Base-by-base conservation (phyloP, 805 yeast genomes). In the Vanderwaltozyma polyspora region DNA sequence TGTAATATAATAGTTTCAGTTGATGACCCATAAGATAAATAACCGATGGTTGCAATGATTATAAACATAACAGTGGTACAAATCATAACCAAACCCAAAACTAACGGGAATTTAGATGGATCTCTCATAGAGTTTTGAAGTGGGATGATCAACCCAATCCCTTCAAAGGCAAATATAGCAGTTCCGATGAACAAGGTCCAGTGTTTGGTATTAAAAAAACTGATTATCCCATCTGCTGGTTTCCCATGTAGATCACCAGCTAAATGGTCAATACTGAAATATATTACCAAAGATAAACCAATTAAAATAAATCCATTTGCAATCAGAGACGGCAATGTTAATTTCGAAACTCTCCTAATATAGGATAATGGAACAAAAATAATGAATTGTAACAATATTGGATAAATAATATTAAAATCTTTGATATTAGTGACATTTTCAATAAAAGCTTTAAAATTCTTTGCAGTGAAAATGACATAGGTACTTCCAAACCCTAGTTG, bases 151-250 rank as follows among this genome's bases (percentile, higher is more conserved):
- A 82, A 62, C 0, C 93, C 91, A 37, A 82, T 80, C 1, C 93
- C 93, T 59, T 82, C 93, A 51, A 80, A 82, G n/a, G 91, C 85
- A 62, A 81, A 82, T 19, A 82, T 81, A 2, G 89, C 87, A 5
- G 82, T 83, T 9, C 93, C 93, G 33, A 81, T 76, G 48, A 81
- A 81, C 31, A 82, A 57, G 0, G 87, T 72, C 67, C 83, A 81
- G 33, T 67, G 67, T 5, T 67, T 62, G 19, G 60, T 40, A 51
- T 80, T 80, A 58, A 80, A 69, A 25, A 57, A 50, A 32, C 57
- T 53, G 15, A 64, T 62, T 21, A 80, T 63, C 3, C 72, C 75
- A 6, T 63, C 62, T 1, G 76, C 75, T 0, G 49, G 75, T 55
- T 44, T 75, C 74, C 35, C 49, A 34, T 11, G 32, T 28, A 48